phyloP scores from a whole-genome alignment of 768 basidiomycete species.

The Tricholoma sp. region DNA sequence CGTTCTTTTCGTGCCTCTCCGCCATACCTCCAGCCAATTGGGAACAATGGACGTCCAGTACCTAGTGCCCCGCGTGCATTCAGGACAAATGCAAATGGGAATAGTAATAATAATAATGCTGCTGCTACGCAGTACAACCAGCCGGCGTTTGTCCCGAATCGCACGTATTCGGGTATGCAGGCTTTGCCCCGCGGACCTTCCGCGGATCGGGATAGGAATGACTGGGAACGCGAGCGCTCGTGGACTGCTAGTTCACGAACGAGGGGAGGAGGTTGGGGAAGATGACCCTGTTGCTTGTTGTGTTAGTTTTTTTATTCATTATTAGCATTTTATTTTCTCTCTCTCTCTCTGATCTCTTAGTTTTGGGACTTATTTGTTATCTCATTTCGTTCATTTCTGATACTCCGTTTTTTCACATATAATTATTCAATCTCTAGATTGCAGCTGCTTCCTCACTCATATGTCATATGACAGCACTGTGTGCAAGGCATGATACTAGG shows the following conservation, averaged over 20 bases:
- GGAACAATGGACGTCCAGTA: slow-evolving; percentile 14
- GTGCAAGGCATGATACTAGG: too few relatives aligned
- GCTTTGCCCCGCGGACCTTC: slow-evolving; percentile 47
- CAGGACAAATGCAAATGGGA: background rate
- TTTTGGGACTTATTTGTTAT: too few relatives aligned
- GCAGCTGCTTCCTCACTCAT: too few relatives aligned
- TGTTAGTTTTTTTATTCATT: too few relatives aligned
- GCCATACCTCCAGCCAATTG: background rate
- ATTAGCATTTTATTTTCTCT: too few relatives aligned
- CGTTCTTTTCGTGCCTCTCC: slow-evolving; percentile 33
- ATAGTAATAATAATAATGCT: background rate
- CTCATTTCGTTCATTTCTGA: too few relatives aligned
- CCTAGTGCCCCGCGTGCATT: slow-evolving; percentile 21
- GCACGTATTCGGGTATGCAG: slow-evolving; percentile 21
- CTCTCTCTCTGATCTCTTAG: too few relatives aligned
- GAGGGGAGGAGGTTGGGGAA: slow-evolving; percentile 29
- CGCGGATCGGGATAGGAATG: slow-evolving; percentile 44
- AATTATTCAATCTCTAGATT: too few relatives aligned
- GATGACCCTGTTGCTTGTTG: slow-evolving; percentile 3
- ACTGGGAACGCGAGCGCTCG: slow-evolving; percentile 39
- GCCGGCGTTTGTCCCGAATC: slow-evolving; percentile 38
- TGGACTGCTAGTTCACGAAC: slow-evolving; percentile 24
- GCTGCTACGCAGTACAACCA: slow-evolving; percentile 24
- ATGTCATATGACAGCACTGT: too few relatives aligned
- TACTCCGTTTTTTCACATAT: too few relatives aligned